Evolutionary conservation across 1,139 yeast species (phyloP), one percentile per base, ranked within the genome.

Genomic region (Hansenula sp.): DNA sequence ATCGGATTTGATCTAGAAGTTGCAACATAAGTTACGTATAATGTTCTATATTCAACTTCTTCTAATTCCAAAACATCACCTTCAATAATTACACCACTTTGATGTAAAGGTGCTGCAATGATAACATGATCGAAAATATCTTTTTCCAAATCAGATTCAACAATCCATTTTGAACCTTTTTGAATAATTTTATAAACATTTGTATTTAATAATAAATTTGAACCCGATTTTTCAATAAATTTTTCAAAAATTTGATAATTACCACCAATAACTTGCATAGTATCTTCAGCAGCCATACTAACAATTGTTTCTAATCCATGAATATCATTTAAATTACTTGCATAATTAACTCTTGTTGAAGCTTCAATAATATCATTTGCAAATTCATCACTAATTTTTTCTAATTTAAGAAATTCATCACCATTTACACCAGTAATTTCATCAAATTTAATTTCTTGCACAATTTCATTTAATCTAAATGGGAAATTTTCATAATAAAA

Each of bases 301-400:
- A 70, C 71, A 28, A 63, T 40, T 1, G 68, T 55, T 2, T 66
- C 75, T 21, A 71, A 43, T 0, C 65, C 66, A 41, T 70, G 72
- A 20, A 70, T 59, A 16, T 62, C 52, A 33, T 60, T 51, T 10
- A 68, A 38, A 39, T 66, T 57, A 21, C 64, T 68, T 1, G 68
- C 66, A 47, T 70, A 71, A 49, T 70, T 71, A 35, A 57, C 68
- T 40, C 76, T 51, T 1, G 73, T 66, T 5, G 63, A 51, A 6
- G 70, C 57, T 43, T 69, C 70, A 24, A 67, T 44, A 14, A 70
- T 43, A 11, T 60, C 61, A n/a, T 50, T 38, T 21, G 46, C 39
- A 43, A 58, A 66, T 2, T 44, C 41, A 3, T 42, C 39, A 22
- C 57, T 42, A 6, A 69, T 46, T 3, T 18, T 17, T 11, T 29